These are phyloP conservation scores for Auriscalpium microsporum DNA, from an alignment of 768 basidiomycete species.

Conservation along the genomic window DNA sequence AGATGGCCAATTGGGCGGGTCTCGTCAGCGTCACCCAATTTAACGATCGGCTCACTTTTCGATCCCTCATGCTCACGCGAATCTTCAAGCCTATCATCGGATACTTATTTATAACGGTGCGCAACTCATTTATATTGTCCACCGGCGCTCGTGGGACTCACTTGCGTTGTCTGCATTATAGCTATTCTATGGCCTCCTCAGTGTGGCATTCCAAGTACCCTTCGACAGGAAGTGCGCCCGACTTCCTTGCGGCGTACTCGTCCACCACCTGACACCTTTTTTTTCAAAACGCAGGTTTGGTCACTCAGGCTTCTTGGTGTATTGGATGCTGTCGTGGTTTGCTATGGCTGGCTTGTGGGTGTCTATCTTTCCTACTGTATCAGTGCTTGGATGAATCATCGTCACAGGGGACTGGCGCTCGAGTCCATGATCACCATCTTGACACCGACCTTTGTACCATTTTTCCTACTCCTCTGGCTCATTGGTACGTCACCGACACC, in stretches of 20 bases:
- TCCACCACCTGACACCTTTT: not conserved
- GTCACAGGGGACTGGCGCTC: constrained; percentile 46
- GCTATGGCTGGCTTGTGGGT: constrained; percentile 51
- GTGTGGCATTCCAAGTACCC: constrained; percentile 50
- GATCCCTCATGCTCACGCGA: constrained; percentile 32
- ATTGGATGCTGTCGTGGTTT: constrained; percentile 58
- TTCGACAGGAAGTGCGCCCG: constrained; percentile 37
- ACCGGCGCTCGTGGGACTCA: not conserved
- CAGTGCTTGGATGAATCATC: too few relatives aligned
- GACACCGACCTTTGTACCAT: constrained; percentile 41
- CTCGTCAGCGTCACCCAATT: constrained; percentile 28
- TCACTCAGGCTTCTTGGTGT: constrained; percentile 46
- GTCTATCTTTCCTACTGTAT: not conserved
- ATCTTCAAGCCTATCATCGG: constrained; percentile 29
- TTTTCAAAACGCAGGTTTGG: constrained; percentile 31
- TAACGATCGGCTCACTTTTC: constrained; percentile 27
- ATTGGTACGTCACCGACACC: constrained; percentile 34
- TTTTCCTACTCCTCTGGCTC: constrained; percentile 60
- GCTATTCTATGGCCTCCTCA: constrained; percentile 51
- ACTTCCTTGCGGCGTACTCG: not conserved
- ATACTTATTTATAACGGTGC: constrained; percentile 28
- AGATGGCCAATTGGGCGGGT: constrained; percentile 22
- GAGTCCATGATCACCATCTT: constrained; percentile 52
- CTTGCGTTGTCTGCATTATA: constrained; percentile 14
- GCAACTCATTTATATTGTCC: not conserved